Evolutionary conservation across 805 yeast genomes (phyloP).

Genomic region (Saturnispora hagleri): DNA sequence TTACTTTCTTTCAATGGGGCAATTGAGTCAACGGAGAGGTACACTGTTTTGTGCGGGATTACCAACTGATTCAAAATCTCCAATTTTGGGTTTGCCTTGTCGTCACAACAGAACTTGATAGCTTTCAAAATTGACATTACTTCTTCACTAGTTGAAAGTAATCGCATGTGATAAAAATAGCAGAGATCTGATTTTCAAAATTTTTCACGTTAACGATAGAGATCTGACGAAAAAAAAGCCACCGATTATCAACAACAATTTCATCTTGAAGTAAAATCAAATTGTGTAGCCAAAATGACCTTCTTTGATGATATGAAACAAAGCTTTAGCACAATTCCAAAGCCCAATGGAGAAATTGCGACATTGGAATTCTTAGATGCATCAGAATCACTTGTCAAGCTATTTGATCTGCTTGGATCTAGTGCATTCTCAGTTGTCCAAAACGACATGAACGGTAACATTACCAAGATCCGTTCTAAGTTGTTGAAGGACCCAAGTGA

Average conservation of each 20-base stretch:
- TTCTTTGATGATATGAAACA: slow-evolving; percentile 73
- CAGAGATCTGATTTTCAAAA: neutral
- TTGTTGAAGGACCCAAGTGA: slow-evolving; percentile 54
- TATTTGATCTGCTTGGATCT: slow-evolving; percentile 78
- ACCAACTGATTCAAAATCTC: slow-evolving; percentile 70
- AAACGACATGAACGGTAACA: slow-evolving; percentile 81
- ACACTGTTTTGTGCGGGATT: slow-evolving; percentile 71
- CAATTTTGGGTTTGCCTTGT: slow-evolving; percentile 29
- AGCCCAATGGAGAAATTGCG: slow-evolving; percentile 52
- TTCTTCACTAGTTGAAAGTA: neutral
- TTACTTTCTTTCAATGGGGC: slow-evolving; percentile 35
- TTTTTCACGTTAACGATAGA: neutral
- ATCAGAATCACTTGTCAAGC: slow-evolving; percentile 69
- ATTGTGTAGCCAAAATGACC: slow-evolving; percentile 4
- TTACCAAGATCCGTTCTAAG: slow-evolving; percentile 61
- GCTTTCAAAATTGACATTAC: slow-evolving; percentile 43
- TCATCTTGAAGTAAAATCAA: neutral
- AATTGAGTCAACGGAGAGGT: slow-evolving; percentile 50
- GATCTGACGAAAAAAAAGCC: neutral
- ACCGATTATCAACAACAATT: neutral
- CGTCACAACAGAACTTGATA: slow-evolving; percentile 48
- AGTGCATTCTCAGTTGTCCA: slow-evolving; percentile 81
- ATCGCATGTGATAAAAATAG: neutral
- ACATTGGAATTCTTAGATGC: slow-evolving; percentile 77
- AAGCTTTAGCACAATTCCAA: slow-evolving; percentile 68